Evolutionary conservation across 441 rosid genomes (phyloP).

Genomic region (Mallotus repandus): DNA sequence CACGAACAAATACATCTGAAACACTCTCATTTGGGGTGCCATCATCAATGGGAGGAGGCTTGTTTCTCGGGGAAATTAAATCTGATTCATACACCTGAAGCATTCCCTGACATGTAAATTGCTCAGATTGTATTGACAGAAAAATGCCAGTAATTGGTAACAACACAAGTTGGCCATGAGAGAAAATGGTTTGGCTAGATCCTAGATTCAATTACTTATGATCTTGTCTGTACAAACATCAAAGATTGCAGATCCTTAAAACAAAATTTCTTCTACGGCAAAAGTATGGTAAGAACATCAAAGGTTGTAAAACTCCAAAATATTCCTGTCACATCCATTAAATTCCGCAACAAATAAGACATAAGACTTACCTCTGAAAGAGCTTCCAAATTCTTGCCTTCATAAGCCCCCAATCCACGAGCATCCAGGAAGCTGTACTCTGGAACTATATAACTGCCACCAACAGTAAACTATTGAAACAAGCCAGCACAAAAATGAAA

Average conservation of each 20-base stretch:
- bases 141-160: no score
- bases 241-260: background rate
- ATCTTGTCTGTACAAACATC: background rate
- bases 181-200: background rate
- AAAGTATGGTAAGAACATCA: background rate
- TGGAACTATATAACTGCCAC: conserved; percentile 76
- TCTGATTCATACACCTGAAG: conserved; percentile 77
- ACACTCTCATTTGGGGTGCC: conserved; percentile 94
- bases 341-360: background rate
- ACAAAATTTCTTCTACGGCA: background rate
- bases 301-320: background rate
- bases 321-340: background rate
- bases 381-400: conserved; percentile 74
- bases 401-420: conserved; percentile 93
- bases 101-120: conserved; percentile 13
- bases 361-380: conserved; percentile 58
- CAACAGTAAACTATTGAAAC: background rate
- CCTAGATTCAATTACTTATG: background rate
- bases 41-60: conserved; percentile 85
- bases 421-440: conserved; percentile 95
- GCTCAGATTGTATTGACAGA: background rate
- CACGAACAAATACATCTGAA: conserved; percentile 81
- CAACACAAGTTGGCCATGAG: background rate
- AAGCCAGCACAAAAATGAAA: no score
- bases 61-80: conserved; percentile 65